Evolutionary conservation across 164 flowering plant genomes (phyloP).

Genomic region (Magnolia kwangsiensis): DNA sequence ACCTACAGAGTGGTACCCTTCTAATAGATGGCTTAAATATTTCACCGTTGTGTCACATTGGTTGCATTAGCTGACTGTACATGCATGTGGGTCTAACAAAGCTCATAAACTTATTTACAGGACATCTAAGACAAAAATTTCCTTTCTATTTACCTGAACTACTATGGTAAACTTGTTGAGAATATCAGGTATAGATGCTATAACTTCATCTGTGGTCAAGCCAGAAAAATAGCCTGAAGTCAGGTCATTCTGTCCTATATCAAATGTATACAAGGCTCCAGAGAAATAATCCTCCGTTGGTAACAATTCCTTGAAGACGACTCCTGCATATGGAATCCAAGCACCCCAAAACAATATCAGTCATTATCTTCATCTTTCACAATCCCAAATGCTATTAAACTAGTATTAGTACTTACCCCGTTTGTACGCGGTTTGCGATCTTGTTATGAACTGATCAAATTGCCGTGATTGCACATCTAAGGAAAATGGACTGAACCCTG

Average conservation of each 20-base stretch:
- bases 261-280: slow-evolving; percentile 43
- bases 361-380: not conserved
- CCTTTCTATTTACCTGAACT: slow-evolving; percentile 28
- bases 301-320: slow-evolving; percentile 25
- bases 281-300: slow-evolving; percentile 37
- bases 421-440: slow-evolving; percentile 17
- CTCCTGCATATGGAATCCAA: not conserved
- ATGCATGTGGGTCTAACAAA: too few species aligned
- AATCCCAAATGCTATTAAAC: not conserved
- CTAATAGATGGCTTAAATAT: not conserved
- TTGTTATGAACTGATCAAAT: slow-evolving; percentile 34
- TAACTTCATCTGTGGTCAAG: slow-evolving; percentile 34
- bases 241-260: slow-evolving; percentile 53
- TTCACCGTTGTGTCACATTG: too few species aligned
- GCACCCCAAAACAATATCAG: too few species aligned
- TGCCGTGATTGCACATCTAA: slow-evolving; percentile 41
- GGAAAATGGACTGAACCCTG: slow-evolving; percentile 56
- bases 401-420: slow-evolving; percentile 1
- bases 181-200: slow-evolving; percentile 38
- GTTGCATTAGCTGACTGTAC: not conserved
- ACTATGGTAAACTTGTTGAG: slow-evolving; percentile 28
- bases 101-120: not conserved
- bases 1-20: not conserved
- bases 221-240: slow-evolving; percentile 33
- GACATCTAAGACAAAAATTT: not conserved